These are phyloP conservation scores for Coffea humblotiana DNA, from an alignment of 305 asterid genomes.

Conservation along the genomic window DNA sequence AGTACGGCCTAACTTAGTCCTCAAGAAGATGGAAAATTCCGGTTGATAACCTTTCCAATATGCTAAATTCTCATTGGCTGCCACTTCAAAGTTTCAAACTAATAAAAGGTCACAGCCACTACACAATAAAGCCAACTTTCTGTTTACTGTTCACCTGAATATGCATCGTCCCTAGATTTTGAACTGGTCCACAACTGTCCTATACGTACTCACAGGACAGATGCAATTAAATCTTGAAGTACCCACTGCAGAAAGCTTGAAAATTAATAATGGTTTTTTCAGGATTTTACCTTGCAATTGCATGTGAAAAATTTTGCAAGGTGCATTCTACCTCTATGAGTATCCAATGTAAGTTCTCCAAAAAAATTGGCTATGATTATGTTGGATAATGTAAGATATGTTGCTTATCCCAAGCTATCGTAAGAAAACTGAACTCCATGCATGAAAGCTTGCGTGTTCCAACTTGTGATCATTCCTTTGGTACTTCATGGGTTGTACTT, in stretches of 20 bases:
- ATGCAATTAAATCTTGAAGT: neutral
- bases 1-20: neutral
- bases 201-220: neutral
- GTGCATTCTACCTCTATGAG: too few species aligned
- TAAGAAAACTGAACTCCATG: too few species aligned
- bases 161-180: neutral
- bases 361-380: too few species aligned
- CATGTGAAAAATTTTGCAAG: too few species aligned
- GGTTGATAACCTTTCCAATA: neutral
- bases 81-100: neutral
- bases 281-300: neutral
- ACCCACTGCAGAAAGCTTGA: neutral
- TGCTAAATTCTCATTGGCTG: slow-evolving; percentile 1
- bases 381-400: too few species aligned
- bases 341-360: too few species aligned
- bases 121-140: neutral
- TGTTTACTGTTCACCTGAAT: neutral
- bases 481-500: neutral
- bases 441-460: too few species aligned
- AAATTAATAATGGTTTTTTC: neutral
- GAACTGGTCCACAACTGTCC: neutral
- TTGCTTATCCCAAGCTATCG: too few species aligned
- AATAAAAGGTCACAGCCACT: slow-evolving; percentile 4
- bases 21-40: neutral
- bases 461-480: neutral